phyloP scores from a whole-genome alignment of 2,329 filamentous ascomycete genomes.

The Hypoxylon sp. region DNA sequence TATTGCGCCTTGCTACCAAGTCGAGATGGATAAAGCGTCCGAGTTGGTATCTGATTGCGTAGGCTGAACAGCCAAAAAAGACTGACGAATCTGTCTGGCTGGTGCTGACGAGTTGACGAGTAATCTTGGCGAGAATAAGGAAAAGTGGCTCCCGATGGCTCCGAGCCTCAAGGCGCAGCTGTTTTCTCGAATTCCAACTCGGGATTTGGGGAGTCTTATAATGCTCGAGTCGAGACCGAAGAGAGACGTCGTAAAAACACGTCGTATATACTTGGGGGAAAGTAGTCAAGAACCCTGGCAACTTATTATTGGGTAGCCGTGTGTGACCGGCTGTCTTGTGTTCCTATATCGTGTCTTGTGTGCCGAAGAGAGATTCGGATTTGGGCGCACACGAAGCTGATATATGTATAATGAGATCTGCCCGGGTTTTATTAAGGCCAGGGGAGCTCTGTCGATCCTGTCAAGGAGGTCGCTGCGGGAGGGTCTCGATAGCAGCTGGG shows the following conservation, averaged over 20 bases:
- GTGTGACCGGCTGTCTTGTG: constrained; percentile 38
- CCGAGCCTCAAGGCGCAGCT: constrained; percentile 37
- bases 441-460: constrained; percentile 35
- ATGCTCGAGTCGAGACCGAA: constrained; percentile 8
- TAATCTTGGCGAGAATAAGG: constrained; percentile 29
- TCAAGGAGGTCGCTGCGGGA: constrained; percentile 36
- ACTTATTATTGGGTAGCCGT: constrained; percentile 33
- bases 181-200: no score
- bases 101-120: constrained; percentile 28
- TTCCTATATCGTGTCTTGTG: constrained; percentile 32
- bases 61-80: constrained; percentile 31
- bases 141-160: constrained; percentile 33
- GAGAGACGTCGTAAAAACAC: constrained; percentile 35
- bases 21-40: constrained; percentile 22
- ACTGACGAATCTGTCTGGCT: constrained; percentile 36
- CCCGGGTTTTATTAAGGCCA: constrained; percentile 33
- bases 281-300: constrained; percentile 31
- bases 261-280: constrained; percentile 33
- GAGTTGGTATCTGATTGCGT: constrained; percentile 29
- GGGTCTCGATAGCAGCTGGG: constrained; percentile 28
- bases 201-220: constrained; percentile 24
- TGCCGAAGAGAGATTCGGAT: constrained; percentile 14
- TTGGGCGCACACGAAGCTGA: constrained; percentile 24
- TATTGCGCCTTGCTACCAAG: constrained; percentile 25
- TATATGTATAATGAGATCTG: constrained; percentile 39